phyloP scores from a whole-genome alignment of 345 rosid species.

The Reutealis trisperma region DNA sequence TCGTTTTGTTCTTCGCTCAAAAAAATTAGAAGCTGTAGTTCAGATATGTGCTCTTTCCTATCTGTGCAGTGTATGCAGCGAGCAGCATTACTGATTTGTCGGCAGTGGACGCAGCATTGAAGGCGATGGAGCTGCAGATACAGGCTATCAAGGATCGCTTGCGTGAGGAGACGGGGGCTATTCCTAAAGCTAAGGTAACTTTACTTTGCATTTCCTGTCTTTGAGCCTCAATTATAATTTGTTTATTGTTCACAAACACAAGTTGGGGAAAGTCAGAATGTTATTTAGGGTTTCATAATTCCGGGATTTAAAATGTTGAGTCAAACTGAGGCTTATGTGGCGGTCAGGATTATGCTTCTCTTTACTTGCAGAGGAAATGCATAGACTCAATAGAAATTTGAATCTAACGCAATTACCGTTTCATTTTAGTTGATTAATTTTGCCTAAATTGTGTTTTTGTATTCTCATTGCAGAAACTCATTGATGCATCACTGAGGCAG shows the following conservation, averaged over 20 bases:
- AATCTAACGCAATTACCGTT: not conserved
- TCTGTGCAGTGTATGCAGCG: conserved; percentile 75
- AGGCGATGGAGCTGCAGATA: conserved; percentile 81
- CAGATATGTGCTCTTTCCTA: not conserved
- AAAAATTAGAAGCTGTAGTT: not conserved
- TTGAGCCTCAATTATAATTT: not conserved
- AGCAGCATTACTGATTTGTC: conserved; percentile 65
- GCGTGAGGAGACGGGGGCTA: conserved; percentile 73
- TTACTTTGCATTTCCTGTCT: not conserved
- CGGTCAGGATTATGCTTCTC: not conserved
- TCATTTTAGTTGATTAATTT: not conserved
- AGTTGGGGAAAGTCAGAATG: not conserved
- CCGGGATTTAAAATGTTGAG: not conserved
- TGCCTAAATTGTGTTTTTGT: not conserved
- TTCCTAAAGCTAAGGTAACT: conserved; percentile 80
- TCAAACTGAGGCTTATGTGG: not conserved
- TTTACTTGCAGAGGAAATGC: no score
- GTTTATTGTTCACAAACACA: not conserved
- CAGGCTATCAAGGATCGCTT: conserved; percentile 73
- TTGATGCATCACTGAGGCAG: conserved; percentile 67
- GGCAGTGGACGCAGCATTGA: conserved; percentile 67
- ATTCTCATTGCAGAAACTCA: conserved; percentile 58
- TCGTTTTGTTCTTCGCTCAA: not conserved
- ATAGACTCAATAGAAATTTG: not conserved
- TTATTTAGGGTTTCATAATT: not conserved